Conservation (phyloP, 2,329 filamentous ascomycete genomes). For the Fusarium nelsonii region DNA sequence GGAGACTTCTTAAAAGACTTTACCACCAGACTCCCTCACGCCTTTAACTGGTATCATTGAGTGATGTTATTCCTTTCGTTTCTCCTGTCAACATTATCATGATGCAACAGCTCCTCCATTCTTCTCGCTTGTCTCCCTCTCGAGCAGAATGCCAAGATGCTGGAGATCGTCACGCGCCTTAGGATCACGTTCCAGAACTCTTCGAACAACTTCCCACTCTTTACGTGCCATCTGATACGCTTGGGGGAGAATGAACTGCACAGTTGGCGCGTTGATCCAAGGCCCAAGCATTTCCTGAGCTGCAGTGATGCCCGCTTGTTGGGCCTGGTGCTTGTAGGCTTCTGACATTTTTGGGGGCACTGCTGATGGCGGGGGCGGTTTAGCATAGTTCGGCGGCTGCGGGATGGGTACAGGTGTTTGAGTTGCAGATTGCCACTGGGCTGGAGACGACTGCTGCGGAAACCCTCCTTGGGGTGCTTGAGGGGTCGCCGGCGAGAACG, state of each 20-base stretch:
- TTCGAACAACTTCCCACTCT: conserved; percentile 80
- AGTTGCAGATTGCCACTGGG: conserved; percentile 51
- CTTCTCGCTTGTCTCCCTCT: conserved; percentile 57
- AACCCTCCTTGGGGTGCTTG: conserved; percentile 52
- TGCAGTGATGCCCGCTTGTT: conserved; percentile 66
- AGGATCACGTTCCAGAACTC: conserved; percentile 75
- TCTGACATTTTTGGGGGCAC: conserved; percentile 47
- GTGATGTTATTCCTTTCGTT: conserved; percentile 5
- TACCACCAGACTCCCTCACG: conserved; percentile 21
- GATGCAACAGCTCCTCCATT: conserved; percentile 24
- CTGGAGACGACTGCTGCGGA: conserved; percentile 53
- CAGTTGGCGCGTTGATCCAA: conserved; percentile 72
- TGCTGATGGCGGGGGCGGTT: conserved; percentile 16
- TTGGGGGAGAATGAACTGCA: conserved; percentile 76
- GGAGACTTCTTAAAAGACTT: conserved; percentile 3
- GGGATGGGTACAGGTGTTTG: conserved; percentile 53
- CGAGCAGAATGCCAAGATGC: conserved; percentile 67
- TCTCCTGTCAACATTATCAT: conserved; percentile 12
- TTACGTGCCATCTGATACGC: conserved; percentile 75
- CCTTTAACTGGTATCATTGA: conserved; percentile 9
- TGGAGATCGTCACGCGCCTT: conserved; percentile 72
- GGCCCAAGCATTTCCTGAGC: conserved; percentile 74
- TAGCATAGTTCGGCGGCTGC: conserved; percentile 48
- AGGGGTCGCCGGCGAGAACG: conserved; percentile 67
- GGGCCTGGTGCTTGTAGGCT: conserved; percentile 56